Conservation (phyloP, 139 green algal species). For the Desmodesmus armatus region DNA sequence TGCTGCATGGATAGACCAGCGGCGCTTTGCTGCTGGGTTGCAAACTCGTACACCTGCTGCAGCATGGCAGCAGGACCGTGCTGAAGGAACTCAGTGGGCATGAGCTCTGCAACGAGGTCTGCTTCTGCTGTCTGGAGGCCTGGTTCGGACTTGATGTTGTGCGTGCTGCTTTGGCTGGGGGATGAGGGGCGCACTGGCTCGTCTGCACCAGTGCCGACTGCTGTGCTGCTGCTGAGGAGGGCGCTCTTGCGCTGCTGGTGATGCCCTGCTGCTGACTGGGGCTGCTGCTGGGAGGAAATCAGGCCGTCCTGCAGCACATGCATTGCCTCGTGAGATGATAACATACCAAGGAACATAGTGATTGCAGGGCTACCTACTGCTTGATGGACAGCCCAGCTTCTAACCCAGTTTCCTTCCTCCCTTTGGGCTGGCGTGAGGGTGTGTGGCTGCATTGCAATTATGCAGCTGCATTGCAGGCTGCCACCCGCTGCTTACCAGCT, state of each 20-base stretch:
- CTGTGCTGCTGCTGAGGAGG: background rate
- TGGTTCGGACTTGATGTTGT: too few relatives aligned
- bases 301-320: background rate
- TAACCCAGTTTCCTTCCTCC: too few relatives aligned
- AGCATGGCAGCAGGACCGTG: background rate
- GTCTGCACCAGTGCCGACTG: background rate
- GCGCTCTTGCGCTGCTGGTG: background rate
- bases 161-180: too few relatives aligned
- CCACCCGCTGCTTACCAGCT: slow-evolving; percentile 7
- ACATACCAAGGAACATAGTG: too few relatives aligned
- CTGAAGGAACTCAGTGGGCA: background rate
- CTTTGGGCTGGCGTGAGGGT: too few relatives aligned
- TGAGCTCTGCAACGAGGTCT: background rate
- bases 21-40: too few relatives aligned
- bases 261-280: background rate
- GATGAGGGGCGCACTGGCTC: too few relatives aligned
- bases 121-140: background rate
- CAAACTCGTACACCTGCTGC: slow-evolving; percentile 28
- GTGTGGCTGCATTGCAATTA: too few relatives aligned
- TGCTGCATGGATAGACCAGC: slow-evolving; percentile 18
- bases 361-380: too few relatives aligned
- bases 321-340: too few relatives aligned
- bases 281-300: background rate
- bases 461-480: too few relatives aligned
- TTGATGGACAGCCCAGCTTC: too few relatives aligned